Evolutionary conservation across 2,329 filamentous ascomycete genomes (phyloP).

Genomic region (Ceratocystis ficicola): DNA sequence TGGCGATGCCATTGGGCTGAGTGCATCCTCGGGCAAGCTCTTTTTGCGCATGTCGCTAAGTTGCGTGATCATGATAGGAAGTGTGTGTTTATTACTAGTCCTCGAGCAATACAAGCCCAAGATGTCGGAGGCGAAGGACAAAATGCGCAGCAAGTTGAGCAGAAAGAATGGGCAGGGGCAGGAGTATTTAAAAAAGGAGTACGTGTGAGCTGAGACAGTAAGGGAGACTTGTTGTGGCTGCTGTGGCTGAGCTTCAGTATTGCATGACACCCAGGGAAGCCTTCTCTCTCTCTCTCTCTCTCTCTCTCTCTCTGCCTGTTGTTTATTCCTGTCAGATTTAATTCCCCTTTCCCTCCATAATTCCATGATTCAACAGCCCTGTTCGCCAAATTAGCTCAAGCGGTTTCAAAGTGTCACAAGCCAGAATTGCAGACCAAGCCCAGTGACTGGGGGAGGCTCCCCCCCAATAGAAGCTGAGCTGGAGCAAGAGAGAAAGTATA

Average conservation of each 20-base stretch:
- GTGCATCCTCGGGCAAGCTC: constrained; percentile 33
- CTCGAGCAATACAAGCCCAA: constrained; percentile 24
- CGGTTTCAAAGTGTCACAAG: background rate
- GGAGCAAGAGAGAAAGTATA: too few relatives aligned
- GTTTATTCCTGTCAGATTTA: too few relatives aligned
- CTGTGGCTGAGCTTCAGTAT: too few relatives aligned
- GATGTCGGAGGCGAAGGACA: constrained; percentile 23
- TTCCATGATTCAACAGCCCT: background rate
- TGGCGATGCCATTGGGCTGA: constrained; percentile 36
- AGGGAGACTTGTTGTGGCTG: background rate
- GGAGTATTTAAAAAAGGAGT: background rate
- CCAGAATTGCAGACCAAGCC: background rate
- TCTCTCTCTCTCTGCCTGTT: background rate
- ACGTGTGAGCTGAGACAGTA: background rate
- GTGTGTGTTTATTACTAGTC: constrained; percentile 25
- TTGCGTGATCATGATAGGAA: constrained; percentile 35
- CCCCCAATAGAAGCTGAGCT: too few relatives aligned
- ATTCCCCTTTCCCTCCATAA: too few relatives aligned
- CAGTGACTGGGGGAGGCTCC: background rate
- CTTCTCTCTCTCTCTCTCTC: background rate
- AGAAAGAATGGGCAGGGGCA: constrained; percentile 26
- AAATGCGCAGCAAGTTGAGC: constrained; percentile 27
- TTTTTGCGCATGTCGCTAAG: constrained; percentile 38
- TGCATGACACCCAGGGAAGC: too few relatives aligned
- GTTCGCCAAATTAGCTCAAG: background rate